A percentile compares a stretch with the other conserved stretches of the same genome.
Evolutionary conservation across 2,329 filamentous ascomycete genomes (phyloP).

Genomic region (Colletotrichum horii): DNA sequence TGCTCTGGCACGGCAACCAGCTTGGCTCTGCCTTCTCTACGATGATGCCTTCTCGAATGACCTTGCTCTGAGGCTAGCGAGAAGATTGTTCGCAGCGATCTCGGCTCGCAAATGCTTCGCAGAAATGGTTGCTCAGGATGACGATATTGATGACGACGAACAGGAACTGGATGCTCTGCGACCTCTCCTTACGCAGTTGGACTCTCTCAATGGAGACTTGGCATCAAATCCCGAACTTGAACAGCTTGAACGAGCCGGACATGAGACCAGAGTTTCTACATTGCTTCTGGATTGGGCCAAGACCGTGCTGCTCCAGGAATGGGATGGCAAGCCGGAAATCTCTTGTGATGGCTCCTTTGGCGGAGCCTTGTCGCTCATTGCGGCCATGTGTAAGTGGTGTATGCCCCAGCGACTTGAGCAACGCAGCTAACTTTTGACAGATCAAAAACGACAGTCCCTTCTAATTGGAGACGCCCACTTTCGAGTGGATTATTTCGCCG

Average conservation of each 20-base stretch:
- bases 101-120: conserved; percentile 56
- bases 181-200: conserved; percentile 57
- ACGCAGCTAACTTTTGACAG: conserved; percentile 37
- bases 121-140: conserved; percentile 44
- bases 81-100: conserved; percentile 63
- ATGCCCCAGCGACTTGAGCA: not conserved
- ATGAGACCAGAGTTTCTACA: conserved; percentile 62
- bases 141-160: conserved; percentile 33
- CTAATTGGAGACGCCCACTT: conserved; percentile 74
- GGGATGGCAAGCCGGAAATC: conserved; percentile 78
- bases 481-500: conserved; percentile 75
- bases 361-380: conserved; percentile 76
- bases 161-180: conserved; percentile 49
- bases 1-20: conserved; percentile 49
- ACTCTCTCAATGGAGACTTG: conserved; percentile 52
- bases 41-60: conserved; percentile 68
- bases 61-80: conserved; percentile 63
- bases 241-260: conserved; percentile 55
- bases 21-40: conserved; percentile 61
- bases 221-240: conserved; percentile 53
- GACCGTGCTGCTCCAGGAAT: conserved; percentile 77
- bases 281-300: conserved; percentile 74
- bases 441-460: conserved; percentile 67
- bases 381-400: conserved; percentile 69
- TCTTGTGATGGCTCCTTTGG: conserved; percentile 74